phyloP scores from a whole-genome alignment of 768 basidiomycete genomes.

The Boletus subcaerulescens region DNA sequence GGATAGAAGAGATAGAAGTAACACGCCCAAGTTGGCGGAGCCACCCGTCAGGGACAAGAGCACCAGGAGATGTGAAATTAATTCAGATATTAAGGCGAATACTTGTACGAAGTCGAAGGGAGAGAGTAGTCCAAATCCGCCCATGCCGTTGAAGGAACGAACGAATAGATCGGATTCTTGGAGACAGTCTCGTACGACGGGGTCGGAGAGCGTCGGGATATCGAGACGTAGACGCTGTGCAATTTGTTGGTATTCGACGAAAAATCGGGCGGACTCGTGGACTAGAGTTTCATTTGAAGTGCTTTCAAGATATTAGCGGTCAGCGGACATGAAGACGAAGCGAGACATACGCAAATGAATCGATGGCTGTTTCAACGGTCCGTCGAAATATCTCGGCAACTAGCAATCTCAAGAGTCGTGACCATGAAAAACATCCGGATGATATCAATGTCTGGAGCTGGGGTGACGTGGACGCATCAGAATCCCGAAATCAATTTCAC shows the following conservation, averaged over 20 bases:
- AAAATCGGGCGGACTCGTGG: slow-evolving; percentile 67
- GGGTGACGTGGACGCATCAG: not conserved
- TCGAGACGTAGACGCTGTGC: slow-evolving; percentile 75
- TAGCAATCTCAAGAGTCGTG: slow-evolving; percentile 55
- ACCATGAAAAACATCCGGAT: slow-evolving; percentile 72
- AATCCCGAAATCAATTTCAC: slow-evolving; percentile 7
- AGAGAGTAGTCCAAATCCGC: slow-evolving; percentile 75
- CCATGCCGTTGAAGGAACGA: slow-evolving; percentile 70
- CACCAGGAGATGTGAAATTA: slow-evolving; percentile 67
- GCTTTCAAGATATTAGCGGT: slow-evolving; percentile 34
- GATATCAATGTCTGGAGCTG: slow-evolving; percentile 69
- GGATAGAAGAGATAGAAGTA: slow-evolving; percentile 61
- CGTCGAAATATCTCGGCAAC: slow-evolving; percentile 64
- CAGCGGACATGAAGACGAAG: slow-evolving; percentile 13
- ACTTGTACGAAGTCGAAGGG: slow-evolving; percentile 78
- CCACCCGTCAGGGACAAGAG: slow-evolving; percentile 60
- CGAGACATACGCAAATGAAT: slow-evolving; percentile 67
- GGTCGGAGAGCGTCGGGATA: slow-evolving; percentile 74
- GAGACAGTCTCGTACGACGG: slow-evolving; percentile 70
- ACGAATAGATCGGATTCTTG: slow-evolving; percentile 85
- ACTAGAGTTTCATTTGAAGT: slow-evolving; percentile 71
- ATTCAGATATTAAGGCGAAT: slow-evolving; percentile 67
- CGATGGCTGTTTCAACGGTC: slow-evolving; percentile 60
- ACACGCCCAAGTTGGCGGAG: slow-evolving; percentile 50
- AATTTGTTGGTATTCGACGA: slow-evolving; percentile 76